Percentiles rank a stretch among this genome's conserved stretches.
These are phyloP conservation scores for Nothomitra cinnamomea DNA, from an alignment of 2,329 filamentous ascomycete genomes.

Conservation along the genomic window DNA sequence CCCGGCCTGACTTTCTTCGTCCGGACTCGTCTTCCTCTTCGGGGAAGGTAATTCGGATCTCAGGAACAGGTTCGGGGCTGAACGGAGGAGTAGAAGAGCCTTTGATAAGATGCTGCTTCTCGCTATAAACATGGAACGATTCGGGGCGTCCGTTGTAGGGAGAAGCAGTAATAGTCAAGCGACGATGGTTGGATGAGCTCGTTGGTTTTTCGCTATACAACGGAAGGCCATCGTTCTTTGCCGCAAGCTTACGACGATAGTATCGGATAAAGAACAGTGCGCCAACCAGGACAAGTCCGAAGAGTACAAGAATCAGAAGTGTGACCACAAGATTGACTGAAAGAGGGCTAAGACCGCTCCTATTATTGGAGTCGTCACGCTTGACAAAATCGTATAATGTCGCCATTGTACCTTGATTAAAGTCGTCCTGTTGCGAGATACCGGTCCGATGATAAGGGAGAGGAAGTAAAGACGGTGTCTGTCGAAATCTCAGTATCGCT, in stretches of 20 bases:
- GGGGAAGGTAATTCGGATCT: constrained; percentile 97
- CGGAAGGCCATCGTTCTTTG: constrained; percentile 37
- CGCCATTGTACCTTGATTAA: constrained; percentile 20
- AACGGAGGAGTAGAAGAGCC: constrained; percentile 60
- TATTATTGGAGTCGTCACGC: constrained; percentile 28
- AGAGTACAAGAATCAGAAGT: constrained; percentile 60
- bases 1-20: constrained; percentile 65
- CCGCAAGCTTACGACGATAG: constrained; percentile 33
- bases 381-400: constrained; percentile 29
- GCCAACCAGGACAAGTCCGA: constrained; percentile 50
- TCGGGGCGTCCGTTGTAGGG: constrained; percentile 38
- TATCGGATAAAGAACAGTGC: constrained; percentile 58
- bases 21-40: constrained; percentile 79
- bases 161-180: constrained; percentile 36
- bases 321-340: constrained; percentile 65
- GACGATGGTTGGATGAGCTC: constrained; percentile 31
- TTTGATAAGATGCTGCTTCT: constrained; percentile 62
- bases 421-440: too few species aligned
- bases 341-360: constrained; percentile 35
- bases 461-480: neutral
- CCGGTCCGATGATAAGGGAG: neutral
- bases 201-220: constrained; percentile 47
- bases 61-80: constrained; percentile 69
- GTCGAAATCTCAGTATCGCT: too few species aligned
- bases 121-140: constrained; percentile 57